These are phyloP conservation scores for Cetradonia linearis DNA, from an alignment of 495 filamentous ascomycete genomes.

Conservation along the genomic window DNA sequence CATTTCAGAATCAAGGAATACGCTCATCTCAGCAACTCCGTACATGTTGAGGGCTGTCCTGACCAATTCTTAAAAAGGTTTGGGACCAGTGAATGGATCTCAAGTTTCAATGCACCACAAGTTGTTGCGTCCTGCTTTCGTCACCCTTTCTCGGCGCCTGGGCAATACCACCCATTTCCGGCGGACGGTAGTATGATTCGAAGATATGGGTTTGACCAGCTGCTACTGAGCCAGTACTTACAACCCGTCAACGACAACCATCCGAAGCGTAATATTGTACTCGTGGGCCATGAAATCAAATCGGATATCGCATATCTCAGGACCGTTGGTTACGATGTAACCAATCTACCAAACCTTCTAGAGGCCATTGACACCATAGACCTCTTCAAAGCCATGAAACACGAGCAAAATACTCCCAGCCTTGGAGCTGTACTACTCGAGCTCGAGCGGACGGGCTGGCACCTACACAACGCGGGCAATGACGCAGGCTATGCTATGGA, in stretches of 20 bases:
- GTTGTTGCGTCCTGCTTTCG: conserved; percentile 42
- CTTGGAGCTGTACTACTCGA: conserved; percentile 52
- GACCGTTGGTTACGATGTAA: conserved; percentile 48
- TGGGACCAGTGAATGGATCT: conserved; percentile 46
- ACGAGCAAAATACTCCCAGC: conserved; percentile 38
- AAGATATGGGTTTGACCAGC: conserved; percentile 10
- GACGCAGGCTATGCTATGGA: conserved; percentile 80
- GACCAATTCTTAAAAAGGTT: conserved; percentile 58
- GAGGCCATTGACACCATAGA: conserved; percentile 61
- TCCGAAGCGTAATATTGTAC: conserved; percentile 49
- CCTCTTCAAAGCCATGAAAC: conserved; percentile 51
- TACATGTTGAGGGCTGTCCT: conserved; percentile 59
- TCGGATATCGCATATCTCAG: conserved; percentile 58
- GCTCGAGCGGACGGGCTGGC: conserved; percentile 49
- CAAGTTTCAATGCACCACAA: conserved; percentile 31
- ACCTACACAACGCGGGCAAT: conserved; percentile 91
- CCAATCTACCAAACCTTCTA: conserved; percentile 40
- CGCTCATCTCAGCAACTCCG: conserved; percentile 47
- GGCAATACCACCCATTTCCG: conserved; percentile 17
- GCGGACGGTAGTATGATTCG: background rate
- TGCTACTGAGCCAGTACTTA: conserved; percentile 8
- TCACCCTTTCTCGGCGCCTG: conserved; percentile 35
- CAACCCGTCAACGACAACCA: conserved; percentile 6
- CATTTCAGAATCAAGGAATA: conserved; percentile 74
- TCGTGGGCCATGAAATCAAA: conserved; percentile 67